Evolutionary conservation across 73 alveolate genomes (phyloP).

Genomic region (Paramecium primaurelia): DNA sequence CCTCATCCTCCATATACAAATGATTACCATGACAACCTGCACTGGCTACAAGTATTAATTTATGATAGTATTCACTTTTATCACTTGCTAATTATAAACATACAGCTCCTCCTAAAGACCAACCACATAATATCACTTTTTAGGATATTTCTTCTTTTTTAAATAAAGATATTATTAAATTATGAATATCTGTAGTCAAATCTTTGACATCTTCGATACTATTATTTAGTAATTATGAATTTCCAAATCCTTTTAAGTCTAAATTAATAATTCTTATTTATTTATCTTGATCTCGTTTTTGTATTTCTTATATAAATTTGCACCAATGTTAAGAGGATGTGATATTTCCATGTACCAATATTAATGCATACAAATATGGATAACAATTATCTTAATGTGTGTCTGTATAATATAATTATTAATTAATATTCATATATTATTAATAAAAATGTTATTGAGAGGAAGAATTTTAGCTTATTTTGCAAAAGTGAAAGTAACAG

Average conservation of each 20-base stretch:
- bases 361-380: neutral
- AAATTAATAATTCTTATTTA: neutral
- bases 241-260: neutral
- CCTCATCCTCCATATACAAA: neutral
- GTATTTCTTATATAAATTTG: neutral
- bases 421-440: neutral
- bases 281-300: conserved; percentile 8
- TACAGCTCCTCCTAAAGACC: conserved; percentile 31
- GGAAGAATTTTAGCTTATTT: conserved; percentile 14
- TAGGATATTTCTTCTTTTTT: neutral
- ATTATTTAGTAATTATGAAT: neutral
- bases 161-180: neutral
- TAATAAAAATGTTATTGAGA: neutral
- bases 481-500: neutral
- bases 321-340: neutral
- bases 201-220: neutral
- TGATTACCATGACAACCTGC: neutral
- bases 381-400: neutral
- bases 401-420: neutral
- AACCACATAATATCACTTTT: neutral
- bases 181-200: neutral
- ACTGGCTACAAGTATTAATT: neutral
- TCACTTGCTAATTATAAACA: neutral
- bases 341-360: conserved; percentile 7
- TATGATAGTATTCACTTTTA: neutral